phyloP scores from a whole-genome alignment of 2,329 filamentous ascomycete species.

The Diplodia intermedia region DNA sequence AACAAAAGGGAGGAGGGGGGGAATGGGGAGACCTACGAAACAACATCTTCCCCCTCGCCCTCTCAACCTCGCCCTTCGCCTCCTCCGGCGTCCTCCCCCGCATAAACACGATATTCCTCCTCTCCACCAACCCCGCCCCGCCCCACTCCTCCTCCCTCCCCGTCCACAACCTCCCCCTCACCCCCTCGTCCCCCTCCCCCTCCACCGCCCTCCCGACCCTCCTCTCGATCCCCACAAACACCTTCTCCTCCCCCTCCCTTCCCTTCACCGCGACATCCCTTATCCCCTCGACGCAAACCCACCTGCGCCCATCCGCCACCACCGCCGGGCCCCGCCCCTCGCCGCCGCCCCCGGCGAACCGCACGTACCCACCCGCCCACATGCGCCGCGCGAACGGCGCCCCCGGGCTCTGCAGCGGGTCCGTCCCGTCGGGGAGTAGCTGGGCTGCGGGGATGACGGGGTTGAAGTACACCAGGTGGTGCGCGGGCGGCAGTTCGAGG shows the following conservation, averaged over 20 bases:
- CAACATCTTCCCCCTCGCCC: constrained; percentile 47
- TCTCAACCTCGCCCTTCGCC: constrained; percentile 40
- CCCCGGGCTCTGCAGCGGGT: constrained; percentile 78
- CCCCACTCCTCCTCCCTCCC: constrained; percentile 52
- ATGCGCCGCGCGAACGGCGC: constrained; percentile 75
- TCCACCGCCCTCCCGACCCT: constrained; percentile 49
- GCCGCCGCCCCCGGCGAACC: constrained; percentile 51
- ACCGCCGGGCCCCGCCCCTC: constrained; percentile 1
- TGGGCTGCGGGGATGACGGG: constrained; percentile 66
- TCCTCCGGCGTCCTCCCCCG: constrained; percentile 54
- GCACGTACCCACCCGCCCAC: constrained; percentile 84
- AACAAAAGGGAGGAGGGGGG: not conserved
- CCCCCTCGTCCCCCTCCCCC: constrained; percentile 34
- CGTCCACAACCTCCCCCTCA: constrained; percentile 50
- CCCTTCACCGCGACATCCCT: constrained; percentile 59
- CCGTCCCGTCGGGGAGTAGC: constrained; percentile 83
- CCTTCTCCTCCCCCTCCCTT: constrained; percentile 58
- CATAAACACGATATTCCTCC: constrained; percentile 70
- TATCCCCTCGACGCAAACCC: constrained; percentile 58
- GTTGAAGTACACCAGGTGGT: constrained; percentile 90
- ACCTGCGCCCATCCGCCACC: constrained; percentile 15
- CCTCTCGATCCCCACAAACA: constrained; percentile 68
- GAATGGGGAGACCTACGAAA: constrained; percentile 39
- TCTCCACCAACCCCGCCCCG: constrained; percentile 61
- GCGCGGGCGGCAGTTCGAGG: constrained; percentile 64